Evolutionary conservation across 768 basidiomycete species (phyloP).

Genomic region (Postia placenta): DNA sequence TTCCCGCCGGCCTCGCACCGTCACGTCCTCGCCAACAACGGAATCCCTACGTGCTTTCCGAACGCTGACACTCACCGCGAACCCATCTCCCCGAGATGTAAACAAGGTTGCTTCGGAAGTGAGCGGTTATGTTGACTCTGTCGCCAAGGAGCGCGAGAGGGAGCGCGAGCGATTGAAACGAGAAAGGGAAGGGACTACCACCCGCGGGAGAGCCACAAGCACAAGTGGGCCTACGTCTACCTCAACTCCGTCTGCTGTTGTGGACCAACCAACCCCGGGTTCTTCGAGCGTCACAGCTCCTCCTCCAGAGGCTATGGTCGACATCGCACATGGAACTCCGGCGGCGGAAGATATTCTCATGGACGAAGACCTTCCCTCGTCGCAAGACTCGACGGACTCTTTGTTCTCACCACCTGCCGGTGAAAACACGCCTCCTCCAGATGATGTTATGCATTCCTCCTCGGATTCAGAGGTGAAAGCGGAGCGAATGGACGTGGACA

Average conservation of each 20-base stretch:
- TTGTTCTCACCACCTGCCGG: slow-evolving; percentile 13
- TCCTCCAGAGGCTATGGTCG: not conserved
- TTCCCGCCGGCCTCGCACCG: slow-evolving; percentile 25
- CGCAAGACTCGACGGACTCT: slow-evolving; percentile 7
- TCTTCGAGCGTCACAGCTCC: too few species aligned
- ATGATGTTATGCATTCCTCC: not conserved
- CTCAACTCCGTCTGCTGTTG: not conserved
- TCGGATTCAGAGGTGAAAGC: not conserved
- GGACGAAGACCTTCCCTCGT: not conserved
- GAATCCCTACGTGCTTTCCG: slow-evolving; percentile 40
- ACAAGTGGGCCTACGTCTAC: not conserved
- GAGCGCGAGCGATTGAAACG: slow-evolving; percentile 70
- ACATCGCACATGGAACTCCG: not conserved
- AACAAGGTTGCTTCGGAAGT: slow-evolving; percentile 53
- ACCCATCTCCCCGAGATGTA: slow-evolving; percentile 39
- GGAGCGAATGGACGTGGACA: not conserved
- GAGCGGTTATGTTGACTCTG: slow-evolving; percentile 65
- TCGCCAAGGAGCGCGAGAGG: slow-evolving; percentile 69
- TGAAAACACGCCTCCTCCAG: not conserved
- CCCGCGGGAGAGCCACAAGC: not conserved
- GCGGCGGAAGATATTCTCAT: not conserved
- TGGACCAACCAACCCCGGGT: not conserved
- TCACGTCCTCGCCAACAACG: slow-evolving; percentile 26
- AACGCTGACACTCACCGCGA: slow-evolving; percentile 37
- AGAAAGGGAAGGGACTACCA: slow-evolving; percentile 47